Evolutionary conservation across 148 eudicot genomes (phyloP).

Genomic region (Tetragonia tetragonoides): DNA sequence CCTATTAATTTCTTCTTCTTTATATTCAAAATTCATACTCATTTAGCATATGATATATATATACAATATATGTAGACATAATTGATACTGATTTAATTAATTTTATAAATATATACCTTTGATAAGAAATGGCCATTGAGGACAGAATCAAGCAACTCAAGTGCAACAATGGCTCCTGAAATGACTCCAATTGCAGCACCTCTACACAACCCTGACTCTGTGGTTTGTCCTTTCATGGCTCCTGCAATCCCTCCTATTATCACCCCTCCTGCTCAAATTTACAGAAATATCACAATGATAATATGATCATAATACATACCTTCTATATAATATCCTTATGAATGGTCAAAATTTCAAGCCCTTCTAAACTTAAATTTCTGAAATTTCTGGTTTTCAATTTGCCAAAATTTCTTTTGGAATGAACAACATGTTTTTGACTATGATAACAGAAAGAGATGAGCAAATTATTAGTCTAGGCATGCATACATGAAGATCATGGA

Average conservation of each 20-base stretch:
- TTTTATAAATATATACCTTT: constrained; percentile 44
- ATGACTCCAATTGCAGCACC: constrained; percentile 73
- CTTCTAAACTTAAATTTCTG: not conserved
- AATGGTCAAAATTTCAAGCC: not conserved
- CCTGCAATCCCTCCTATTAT: constrained; percentile 66
- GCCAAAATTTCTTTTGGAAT: not conserved
- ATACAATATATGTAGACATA: too few species aligned
- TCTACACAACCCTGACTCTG: constrained; percentile 71
- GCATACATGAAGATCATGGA: not conserved
- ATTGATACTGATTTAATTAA: not conserved
- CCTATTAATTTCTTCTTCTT: not conserved
- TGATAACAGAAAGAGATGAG: not conserved
- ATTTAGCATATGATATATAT: too few species aligned
- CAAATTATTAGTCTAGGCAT: not conserved
- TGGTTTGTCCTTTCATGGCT: constrained; percentile 87
- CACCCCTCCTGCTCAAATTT: constrained; percentile 61
- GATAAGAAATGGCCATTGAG: constrained; percentile 64
- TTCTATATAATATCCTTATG: not conserved
- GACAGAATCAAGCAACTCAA: constrained; percentile 63
- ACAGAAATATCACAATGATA: not conserved
- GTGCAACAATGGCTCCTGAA: constrained; percentile 74
- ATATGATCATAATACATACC: not conserved
- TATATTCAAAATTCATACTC: too few species aligned
- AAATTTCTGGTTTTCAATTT: too few species aligned
- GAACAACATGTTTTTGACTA: too few species aligned